A percentile compares a stretch with the other conserved stretches of the same genome.
Conservation (phyloP, 331 rosid species). For the Spiraea crenata region DNA sequence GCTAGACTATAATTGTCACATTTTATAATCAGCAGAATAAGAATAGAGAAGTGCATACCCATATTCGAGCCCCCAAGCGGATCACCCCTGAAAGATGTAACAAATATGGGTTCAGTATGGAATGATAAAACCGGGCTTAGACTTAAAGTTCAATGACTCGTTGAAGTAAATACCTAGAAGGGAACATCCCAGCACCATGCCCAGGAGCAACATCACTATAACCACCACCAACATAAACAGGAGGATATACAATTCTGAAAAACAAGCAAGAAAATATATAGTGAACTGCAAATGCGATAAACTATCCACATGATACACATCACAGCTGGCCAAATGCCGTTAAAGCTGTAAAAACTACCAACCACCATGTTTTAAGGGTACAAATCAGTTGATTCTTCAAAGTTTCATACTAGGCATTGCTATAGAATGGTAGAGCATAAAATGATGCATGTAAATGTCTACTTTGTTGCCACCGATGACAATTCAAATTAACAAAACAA, state of each 20-base stretch:
- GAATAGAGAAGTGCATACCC: slow-evolving; percentile 3
- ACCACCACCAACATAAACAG: slow-evolving; percentile 40
- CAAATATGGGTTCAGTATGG: not conserved
- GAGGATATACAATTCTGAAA: slow-evolving; percentile 50
- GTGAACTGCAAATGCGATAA: not conserved
- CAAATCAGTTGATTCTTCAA: not conserved
- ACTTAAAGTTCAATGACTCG: slow-evolving; percentile 1
- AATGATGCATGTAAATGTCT: not conserved
- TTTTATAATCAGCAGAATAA: not conserved
- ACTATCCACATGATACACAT: not conserved
- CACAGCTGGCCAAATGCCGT: not conserved
- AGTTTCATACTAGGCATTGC: not conserved
- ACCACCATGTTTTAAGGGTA: not conserved
- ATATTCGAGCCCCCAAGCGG: too few relatives aligned
- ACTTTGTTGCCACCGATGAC: not conserved
- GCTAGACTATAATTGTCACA: not conserved
- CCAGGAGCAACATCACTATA: slow-evolving; percentile 68
- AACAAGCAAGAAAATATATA: slow-evolving; percentile 11
- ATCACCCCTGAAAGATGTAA: slow-evolving; percentile 41
- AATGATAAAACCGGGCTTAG: not conserved
- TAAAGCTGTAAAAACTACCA: not conserved
- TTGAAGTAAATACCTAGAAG: slow-evolving; percentile 48
- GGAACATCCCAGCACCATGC: slow-evolving; percentile 71
- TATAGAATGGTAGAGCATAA: not conserved
- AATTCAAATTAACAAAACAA: too few relatives aligned